Base-by-base conservation (phyloP, 2,329 filamentous ascomycete genomes). In the Conoideocrella luteorostrata region DNA sequence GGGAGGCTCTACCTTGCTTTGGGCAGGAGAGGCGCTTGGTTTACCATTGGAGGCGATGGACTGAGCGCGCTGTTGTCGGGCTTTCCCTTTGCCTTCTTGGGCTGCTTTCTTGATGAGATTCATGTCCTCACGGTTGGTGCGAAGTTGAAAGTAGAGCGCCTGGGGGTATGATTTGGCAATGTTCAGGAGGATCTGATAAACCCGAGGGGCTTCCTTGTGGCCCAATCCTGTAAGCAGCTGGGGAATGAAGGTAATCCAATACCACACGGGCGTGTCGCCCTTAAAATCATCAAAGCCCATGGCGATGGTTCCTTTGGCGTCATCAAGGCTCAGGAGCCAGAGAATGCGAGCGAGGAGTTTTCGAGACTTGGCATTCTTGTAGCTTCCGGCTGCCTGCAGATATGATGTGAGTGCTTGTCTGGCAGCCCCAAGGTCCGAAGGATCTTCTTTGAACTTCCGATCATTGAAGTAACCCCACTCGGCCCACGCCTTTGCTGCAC, bases 401-500 rank as follows among this genome's bases (percentile, higher is more conserved):
- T 98, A 98, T 53, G 91, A 97, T 46, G 89, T 96, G 17, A 98
- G 78, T 0, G 94, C 93, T 60, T 95, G 93, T 52, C 88, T 84
- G 5, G 91, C 94, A 48, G 87, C 81, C 49, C 84, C 85, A 43
- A 95, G 74, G 57, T 95, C 87, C 4, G 75, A 71, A 0, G 90
- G 85, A 51, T 95, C 86, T 43, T 89, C 85, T 68, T 95, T 97
- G 74, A 97, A 98, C 44, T 93, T 84, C 54, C 88, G 82, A 62
- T 98, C 93, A 58, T 95, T 97, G 73, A 95, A 98, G 58, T 95
- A 89, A 40, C 93, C 93, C 93, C 93, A 98, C 69, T 98, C 93
- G 13, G 93, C 91, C 93, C 93, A 98, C 3, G 93, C 93, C 67
- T 98, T 98, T 4, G 93, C 87, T 39, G 95, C 79, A 54, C 89